These are phyloP conservation scores for Nicotiana attenuata DNA, from an alignment of 257 asterid species.

Conservation along the genomic window DNA sequence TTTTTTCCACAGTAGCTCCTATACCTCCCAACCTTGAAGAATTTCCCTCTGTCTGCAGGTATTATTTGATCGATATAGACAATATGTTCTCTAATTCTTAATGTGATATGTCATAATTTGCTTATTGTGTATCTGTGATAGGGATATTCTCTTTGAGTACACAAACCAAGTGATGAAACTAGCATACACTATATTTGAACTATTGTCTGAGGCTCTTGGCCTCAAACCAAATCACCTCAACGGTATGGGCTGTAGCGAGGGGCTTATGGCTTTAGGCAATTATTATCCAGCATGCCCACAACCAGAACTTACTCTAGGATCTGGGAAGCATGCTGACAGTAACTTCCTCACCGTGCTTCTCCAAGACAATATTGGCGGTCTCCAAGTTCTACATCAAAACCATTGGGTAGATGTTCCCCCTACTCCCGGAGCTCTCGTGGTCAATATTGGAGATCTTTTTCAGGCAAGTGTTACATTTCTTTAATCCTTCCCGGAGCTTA, in stretches of 20 bases:
- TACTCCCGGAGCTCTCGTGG: slow-evolving; percentile 24
- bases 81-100: not conserved
- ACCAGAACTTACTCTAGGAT: slow-evolving; percentile 23
- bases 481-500: not conserved
- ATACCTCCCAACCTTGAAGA: slow-evolving; percentile 5
- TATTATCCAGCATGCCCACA: slow-evolving; percentile 30
- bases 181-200: slow-evolving; percentile 1
- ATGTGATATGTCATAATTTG: not conserved
- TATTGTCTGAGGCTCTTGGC: slow-evolving; percentile 24
- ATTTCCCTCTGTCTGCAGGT: slow-evolving; percentile 10
- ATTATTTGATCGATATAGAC: not conserved
- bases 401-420: slow-evolving; percentile 36
- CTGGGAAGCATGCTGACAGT: slow-evolving; percentile 19
- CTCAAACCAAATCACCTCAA: slow-evolving; percentile 12
- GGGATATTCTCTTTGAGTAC: slow-evolving; percentile 21
- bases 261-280: slow-evolving; percentile 15
- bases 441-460: slow-evolving; percentile 28
- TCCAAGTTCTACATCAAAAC: slow-evolving; percentile 25
- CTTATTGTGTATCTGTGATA: not conserved
- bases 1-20: not conserved
- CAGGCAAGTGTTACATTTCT: slow-evolving; percentile 14
- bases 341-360: slow-evolving; percentile 28
- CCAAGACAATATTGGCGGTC: slow-evolving; percentile 27
- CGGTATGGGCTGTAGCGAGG: slow-evolving; percentile 21
- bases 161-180: slow-evolving; percentile 15